Evolutionary conservation across 345 rosid species (phyloP).

Genomic region (Leavenworthia alabamica): DNA sequence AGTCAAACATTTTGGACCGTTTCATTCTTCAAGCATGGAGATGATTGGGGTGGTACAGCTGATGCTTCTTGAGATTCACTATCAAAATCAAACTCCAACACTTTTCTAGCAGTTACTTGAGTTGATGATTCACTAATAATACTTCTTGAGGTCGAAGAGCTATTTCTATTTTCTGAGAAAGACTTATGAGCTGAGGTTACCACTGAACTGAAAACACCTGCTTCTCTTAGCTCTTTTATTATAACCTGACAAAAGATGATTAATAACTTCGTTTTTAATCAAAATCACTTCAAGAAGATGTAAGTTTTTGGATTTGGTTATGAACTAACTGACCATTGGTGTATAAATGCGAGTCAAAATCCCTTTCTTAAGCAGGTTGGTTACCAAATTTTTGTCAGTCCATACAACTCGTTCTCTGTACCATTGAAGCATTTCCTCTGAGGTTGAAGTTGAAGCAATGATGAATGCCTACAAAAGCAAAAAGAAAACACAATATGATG

Average conservation of each 20-base stretch:
- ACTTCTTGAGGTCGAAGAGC: conserved; percentile 36
- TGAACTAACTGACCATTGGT: conserved; percentile 60
- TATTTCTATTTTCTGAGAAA: conserved; percentile 26
- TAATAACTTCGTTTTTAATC: not conserved
- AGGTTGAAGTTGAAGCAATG: conserved; percentile 81
- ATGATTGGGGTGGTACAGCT: conserved; percentile 60
- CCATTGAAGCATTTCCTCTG: conserved; percentile 91
- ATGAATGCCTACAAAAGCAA: conserved; percentile 63
- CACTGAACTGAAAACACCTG: conserved; percentile 56
- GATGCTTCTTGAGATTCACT: conserved; percentile 7
- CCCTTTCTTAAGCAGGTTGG: conserved; percentile 62
- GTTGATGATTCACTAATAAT: conserved; percentile 34
- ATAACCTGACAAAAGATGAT: conserved; percentile 42
- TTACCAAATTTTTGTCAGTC: conserved; percentile 52
- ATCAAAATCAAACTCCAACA: conserved; percentile 35
- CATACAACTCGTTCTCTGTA: conserved; percentile 70
- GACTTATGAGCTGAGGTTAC: conserved; percentile 39
- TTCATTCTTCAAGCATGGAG: conserved; percentile 37
- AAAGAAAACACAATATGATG: not conserved
- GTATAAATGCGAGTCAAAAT: conserved; percentile 64
- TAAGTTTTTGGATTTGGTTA: not conserved
- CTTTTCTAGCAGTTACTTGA: conserved; percentile 42
- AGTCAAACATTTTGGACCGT: conserved; percentile 2
- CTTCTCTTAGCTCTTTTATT: conserved; percentile 62
- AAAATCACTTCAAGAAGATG: not conserved